Percentiles rank a stretch among this genome's conserved stretches.
phyloP scores from a whole-genome alignment of 495 filamentous ascomycete species.

The Sporormia fimetaria region DNA sequence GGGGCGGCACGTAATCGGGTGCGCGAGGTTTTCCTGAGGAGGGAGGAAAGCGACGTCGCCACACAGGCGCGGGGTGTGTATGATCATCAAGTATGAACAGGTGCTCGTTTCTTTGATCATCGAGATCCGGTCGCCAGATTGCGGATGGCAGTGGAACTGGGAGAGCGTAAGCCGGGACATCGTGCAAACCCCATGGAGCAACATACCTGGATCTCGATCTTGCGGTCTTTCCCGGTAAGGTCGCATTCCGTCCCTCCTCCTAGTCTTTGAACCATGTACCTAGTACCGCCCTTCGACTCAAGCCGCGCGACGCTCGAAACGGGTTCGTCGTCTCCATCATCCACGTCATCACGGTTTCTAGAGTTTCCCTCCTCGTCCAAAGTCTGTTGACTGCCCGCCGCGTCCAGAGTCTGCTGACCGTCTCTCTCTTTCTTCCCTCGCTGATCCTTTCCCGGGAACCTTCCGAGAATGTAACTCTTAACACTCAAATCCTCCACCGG shows the following conservation, averaged over 20 bases:
- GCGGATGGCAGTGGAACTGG: constrained; percentile 84
- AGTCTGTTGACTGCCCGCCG: constrained; percentile 31
- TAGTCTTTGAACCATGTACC: constrained; percentile 84
- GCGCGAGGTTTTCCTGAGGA: constrained; percentile 65
- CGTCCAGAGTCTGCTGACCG: constrained; percentile 24
- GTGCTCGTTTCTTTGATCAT: constrained; percentile 94
- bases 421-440: constrained; percentile 19
- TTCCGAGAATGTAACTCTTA: constrained; percentile 70
- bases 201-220: constrained; percentile 63
- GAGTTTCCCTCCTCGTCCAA: constrained; percentile 26
- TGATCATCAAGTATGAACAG: constrained; percentile 88
- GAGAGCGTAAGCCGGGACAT: constrained; percentile 4
- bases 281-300: constrained; percentile 58
- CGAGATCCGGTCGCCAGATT: constrained; percentile 68
- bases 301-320: constrained; percentile 24
- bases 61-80: constrained; percentile 87
- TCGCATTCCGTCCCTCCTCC: constrained; percentile 83
- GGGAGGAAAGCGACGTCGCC: constrained; percentile 86
- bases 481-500: constrained; percentile 64
- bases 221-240: constrained; percentile 70
- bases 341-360: constrained; percentile 33
- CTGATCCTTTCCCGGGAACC: constrained; percentile 31
- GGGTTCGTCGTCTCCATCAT: constrained; percentile 19
- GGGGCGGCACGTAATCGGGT: constrained; percentile 65
- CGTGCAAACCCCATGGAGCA: background rate